phyloP scores from a whole-genome alignment of 192 early-diverging fungal genomes.

The Coemansia sp. region DNA sequence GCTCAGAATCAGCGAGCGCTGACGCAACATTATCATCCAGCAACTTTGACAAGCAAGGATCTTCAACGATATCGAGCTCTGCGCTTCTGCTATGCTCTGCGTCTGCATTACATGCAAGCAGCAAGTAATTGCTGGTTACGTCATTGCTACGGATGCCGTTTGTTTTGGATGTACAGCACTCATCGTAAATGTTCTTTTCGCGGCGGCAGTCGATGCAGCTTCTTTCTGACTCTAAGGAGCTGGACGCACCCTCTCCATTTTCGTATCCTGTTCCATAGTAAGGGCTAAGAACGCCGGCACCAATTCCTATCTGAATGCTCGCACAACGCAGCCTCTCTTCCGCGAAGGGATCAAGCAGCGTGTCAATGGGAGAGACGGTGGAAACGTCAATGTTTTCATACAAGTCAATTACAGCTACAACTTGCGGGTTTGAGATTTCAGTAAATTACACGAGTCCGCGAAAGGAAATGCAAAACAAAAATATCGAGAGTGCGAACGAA shows the following conservation, averaged over 20 bases:
- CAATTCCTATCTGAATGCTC: conserved; percentile 12
- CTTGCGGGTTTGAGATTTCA: conserved; percentile 1
- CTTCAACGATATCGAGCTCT: neutral
- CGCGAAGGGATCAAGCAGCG: neutral
- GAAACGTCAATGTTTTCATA: conserved; percentile 1
- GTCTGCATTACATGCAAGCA: neutral
- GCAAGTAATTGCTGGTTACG: neutral
- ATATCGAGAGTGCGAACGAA: neutral
- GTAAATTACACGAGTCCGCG: conserved; percentile 4
- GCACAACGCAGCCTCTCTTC: conserved; percentile 9
- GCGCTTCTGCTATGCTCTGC: neutral
- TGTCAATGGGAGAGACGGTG: conserved; percentile 12
- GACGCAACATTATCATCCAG: neutral
- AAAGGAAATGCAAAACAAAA: neutral
- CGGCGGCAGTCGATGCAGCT: neutral
- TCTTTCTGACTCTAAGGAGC: neutral
- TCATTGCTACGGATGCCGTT: neutral
- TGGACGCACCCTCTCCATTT: neutral
- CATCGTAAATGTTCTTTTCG: neutral
- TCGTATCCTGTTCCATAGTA: neutral
- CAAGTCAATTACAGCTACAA: conserved; percentile 4
- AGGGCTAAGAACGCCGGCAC: conserved; percentile 9
- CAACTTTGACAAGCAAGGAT: neutral
- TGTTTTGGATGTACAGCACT: neutral
- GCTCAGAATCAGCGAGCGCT: conserved; percentile 21